These are phyloP conservation scores for Diplodia sapinea DNA, from an alignment of 2,329 filamentous ascomycete species.

Conservation along the genomic window DNA sequence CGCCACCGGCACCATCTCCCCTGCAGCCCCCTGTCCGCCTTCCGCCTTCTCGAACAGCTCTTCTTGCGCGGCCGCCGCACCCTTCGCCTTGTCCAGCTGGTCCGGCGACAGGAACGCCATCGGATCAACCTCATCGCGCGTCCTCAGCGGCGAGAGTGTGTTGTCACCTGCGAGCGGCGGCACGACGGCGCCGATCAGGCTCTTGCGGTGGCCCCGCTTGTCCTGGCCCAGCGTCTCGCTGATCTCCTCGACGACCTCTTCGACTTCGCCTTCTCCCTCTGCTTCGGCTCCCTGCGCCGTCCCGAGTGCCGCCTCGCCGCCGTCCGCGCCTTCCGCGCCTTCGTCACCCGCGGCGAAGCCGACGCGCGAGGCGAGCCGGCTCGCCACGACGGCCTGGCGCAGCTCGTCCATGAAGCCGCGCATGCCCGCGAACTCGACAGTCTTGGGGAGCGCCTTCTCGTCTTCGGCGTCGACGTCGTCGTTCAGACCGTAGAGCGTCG, in stretches of 20 bases:
- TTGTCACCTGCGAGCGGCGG: slow-evolving; percentile 39
- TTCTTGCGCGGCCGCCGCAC: slow-evolving; percentile 6
- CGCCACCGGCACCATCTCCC: background rate
- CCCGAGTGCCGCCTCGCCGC: slow-evolving; percentile 22
- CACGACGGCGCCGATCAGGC: slow-evolving; percentile 45
- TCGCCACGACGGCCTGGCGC: slow-evolving; percentile 64
- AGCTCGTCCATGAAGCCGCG: slow-evolving; percentile 70
- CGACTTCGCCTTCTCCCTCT: background rate
- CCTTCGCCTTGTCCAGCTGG: slow-evolving; percentile 20
- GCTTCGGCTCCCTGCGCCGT: background rate
- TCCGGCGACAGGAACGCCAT: slow-evolving; percentile 11
- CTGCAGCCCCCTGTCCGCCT: slow-evolving; percentile 7
- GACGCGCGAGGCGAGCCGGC: slow-evolving; percentile 48
- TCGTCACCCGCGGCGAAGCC: slow-evolving; percentile 46
- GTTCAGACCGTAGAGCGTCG: slow-evolving; percentile 55
- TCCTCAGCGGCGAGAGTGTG: slow-evolving; percentile 41
- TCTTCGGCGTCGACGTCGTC: slow-evolving; percentile 11
- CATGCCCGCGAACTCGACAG: slow-evolving; percentile 60
- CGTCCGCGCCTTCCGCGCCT: slow-evolving; percentile 32
- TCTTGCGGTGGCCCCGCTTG: slow-evolving; percentile 50
- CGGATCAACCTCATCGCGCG: slow-evolving; percentile 34
- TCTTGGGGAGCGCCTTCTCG: slow-evolving; percentile 6
- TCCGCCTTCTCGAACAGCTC: slow-evolving; percentile 15
- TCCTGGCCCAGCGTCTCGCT: slow-evolving; percentile 46
- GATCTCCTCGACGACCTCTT: slow-evolving; percentile 44